Base-by-base conservation (phyloP, 2,329 filamentous ascomycete genomes). In the Colletotrichum echinochloae region DNA sequence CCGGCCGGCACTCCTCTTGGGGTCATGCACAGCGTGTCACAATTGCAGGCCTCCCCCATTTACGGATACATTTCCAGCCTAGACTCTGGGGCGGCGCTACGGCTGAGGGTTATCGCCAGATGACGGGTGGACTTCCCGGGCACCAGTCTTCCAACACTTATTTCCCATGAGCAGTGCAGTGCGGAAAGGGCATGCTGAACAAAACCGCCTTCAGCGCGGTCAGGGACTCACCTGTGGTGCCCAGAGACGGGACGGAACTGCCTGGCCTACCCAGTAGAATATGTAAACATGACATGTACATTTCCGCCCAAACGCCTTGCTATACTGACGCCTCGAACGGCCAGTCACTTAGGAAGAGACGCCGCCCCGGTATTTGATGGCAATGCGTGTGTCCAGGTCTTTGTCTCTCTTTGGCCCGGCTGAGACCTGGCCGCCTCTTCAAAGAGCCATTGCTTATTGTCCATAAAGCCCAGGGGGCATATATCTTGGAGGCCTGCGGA, bases 401-500 rank as follows among this genome's bases (percentile, higher is more conserved):
- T 54, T 62, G 60, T 62, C 60, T 30, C 35, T 4, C 35, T 9
- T 18, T 30, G 35, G 18, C n/a, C 26, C n/a, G 23, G 26, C 30
- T 28, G n/a, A 30, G 12, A 37, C 28, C 33, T 41, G 33, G 33
- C 9, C 30, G 2, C n/a, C 33, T 39, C n/a, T 5, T 60, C 44
- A 49, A 60, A 41, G 11, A 26, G 8, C 57, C 3, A 49, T n/a
- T 39, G 9, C 11, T 20, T 23, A 30, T 39, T 61, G 46, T 39
- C 46, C n/a, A n/a, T n/a, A 26, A 18, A 39, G 3, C 16, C n/a
- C 18, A 37, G 33, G 16, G 59, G 23, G 23, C 33, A 37, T 3
- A n/a, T 61, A 33, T 61, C 44, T 61, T 33, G 30, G 59, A 61
- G 16, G 33, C 48, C 16, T 61, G 59, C 33, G 59, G 30, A n/a